phyloP scores from a whole-genome alignment of 176 grass and related monocot species.

The Hsuehochloa calcarea region DNA sequence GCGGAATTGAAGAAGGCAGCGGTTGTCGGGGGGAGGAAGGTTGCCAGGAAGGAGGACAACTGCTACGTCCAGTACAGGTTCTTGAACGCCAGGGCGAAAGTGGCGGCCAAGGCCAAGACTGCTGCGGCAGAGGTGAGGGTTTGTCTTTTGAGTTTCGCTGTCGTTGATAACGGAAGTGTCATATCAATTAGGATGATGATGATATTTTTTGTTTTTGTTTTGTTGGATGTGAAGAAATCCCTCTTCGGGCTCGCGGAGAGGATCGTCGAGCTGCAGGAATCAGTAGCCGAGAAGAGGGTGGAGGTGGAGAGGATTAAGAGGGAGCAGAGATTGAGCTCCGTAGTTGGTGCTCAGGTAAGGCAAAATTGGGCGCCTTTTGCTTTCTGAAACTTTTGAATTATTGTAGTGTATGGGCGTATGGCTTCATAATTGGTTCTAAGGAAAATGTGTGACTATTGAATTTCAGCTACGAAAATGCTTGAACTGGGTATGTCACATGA shows the following conservation, averaged over 20 bases:
- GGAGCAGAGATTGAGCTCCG: slow-evolving; percentile 35
- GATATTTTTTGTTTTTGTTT: neutral
- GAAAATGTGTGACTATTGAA: slow-evolving; percentile 8
- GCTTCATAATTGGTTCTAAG: neutral
- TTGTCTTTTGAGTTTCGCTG: neutral
- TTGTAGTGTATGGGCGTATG: neutral
- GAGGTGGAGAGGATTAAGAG: slow-evolving; percentile 52
- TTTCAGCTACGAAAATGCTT: neutral
- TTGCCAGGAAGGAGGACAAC: slow-evolving; percentile 57
- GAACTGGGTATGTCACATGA: neutral
- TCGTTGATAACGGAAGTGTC: neutral
- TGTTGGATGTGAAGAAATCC: slow-evolving; percentile 51
- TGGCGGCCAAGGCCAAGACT: slow-evolving; percentile 41
- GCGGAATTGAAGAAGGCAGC: slow-evolving; percentile 49
- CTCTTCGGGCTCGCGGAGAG: slow-evolving; percentile 40
- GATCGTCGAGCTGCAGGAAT: slow-evolving; percentile 39
- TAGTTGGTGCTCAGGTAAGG: slow-evolving; percentile 62
- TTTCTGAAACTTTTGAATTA: neutral
- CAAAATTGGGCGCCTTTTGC: neutral
- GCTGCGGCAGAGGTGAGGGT: slow-evolving; percentile 47
- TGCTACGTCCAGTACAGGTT: slow-evolving; percentile 61
- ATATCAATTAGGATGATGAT: neutral
- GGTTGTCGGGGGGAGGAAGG: slow-evolving; percentile 38
- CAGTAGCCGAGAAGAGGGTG: slow-evolving; percentile 48
- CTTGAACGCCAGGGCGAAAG: slow-evolving; percentile 53